Evolutionary conservation across 2,329 filamentous ascomycete species (phyloP).

Genomic region (Penicillium sp.): DNA sequence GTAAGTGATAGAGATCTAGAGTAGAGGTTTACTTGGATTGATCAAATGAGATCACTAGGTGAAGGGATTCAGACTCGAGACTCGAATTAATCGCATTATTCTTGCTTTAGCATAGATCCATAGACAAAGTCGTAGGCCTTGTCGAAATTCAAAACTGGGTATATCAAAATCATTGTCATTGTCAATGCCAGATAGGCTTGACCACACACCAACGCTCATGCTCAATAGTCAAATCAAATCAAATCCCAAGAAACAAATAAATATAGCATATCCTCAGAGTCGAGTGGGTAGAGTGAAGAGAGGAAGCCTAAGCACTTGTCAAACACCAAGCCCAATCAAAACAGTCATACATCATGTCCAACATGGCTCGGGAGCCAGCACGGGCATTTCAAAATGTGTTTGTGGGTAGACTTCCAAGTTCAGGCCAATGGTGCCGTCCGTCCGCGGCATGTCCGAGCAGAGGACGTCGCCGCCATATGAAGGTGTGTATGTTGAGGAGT

Average conservation of each 20-base stretch:
- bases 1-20: too few relatives aligned
- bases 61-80: too few relatives aligned
- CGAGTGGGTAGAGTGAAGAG: too few relatives aligned
- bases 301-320: too few relatives aligned
- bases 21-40: too few relatives aligned
- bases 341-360: slow-evolving; percentile 29
- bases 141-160: slow-evolving; percentile 14
- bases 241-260: neutral
- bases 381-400: slow-evolving; percentile 30
- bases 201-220: slow-evolving; percentile 14
- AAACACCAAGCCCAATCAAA: neutral
- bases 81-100: too few relatives aligned
- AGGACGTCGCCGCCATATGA: slow-evolving; percentile 33
- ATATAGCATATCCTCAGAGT: too few relatives aligned
- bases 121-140: too few relatives aligned
- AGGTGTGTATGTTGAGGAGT: slow-evolving; percentile 37
- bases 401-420: slow-evolving; percentile 32
- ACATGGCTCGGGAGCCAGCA: slow-evolving; percentile 31
- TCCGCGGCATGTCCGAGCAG: slow-evolving; percentile 27
- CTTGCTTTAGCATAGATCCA: too few relatives aligned
- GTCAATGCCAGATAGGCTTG: too few relatives aligned
- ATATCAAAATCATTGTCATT: slow-evolving; percentile 17
- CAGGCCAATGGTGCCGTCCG: slow-evolving; percentile 24
- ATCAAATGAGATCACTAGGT: too few relatives aligned
- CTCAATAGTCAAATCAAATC: slow-evolving; percentile 5